Percentiles rank a stretch among this genome's conserved stretches.
Conservation (phyloP, 768 basidiomycete species). For the Hygrocybe coccinea region DNA sequence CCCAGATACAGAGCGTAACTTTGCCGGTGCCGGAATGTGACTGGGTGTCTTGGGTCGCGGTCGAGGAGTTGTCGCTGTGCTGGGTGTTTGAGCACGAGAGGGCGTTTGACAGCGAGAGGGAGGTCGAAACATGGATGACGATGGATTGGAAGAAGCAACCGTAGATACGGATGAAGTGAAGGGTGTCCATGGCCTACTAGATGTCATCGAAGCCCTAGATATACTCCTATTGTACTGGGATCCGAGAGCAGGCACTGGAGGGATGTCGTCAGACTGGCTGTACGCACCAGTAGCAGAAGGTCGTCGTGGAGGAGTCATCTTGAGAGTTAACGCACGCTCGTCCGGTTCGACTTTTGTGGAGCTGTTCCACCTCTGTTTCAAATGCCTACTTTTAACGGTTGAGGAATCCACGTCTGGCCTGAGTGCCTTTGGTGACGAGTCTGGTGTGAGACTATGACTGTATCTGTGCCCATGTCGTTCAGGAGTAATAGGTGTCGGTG, state of each 20-base stretch:
- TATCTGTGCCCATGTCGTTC: conserved; percentile 63
- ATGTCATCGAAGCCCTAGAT: conserved; percentile 70
- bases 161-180: conserved; percentile 67
- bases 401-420: conserved; percentile 34
- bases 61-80: conserved; percentile 48
- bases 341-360: conserved; percentile 71
- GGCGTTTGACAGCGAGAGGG: conserved; percentile 63
- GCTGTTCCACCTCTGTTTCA: conserved; percentile 69
- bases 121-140: conserved; percentile 39
- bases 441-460: conserved; percentile 68
- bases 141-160: conserved; percentile 49
- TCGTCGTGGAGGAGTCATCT: conserved; percentile 47
- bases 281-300: conserved; percentile 45
- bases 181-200: conserved; percentile 78
- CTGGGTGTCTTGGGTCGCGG: conserved; percentile 75
- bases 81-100: conserved; percentile 36
- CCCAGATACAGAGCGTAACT: conserved; percentile 46
- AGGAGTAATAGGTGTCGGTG: conserved; percentile 46
- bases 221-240: conserved; percentile 58
- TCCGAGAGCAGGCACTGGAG: conserved; percentile 44
- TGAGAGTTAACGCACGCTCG: conserved; percentile 42
- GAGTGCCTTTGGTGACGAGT: conserved; percentile 50
- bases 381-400: conserved; percentile 36
- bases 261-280: conserved; percentile 29
- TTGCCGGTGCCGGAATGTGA: conserved; percentile 64